Conservation (phyloP, 78 protist species). For the Cyanophora paradoxa region DNA sequence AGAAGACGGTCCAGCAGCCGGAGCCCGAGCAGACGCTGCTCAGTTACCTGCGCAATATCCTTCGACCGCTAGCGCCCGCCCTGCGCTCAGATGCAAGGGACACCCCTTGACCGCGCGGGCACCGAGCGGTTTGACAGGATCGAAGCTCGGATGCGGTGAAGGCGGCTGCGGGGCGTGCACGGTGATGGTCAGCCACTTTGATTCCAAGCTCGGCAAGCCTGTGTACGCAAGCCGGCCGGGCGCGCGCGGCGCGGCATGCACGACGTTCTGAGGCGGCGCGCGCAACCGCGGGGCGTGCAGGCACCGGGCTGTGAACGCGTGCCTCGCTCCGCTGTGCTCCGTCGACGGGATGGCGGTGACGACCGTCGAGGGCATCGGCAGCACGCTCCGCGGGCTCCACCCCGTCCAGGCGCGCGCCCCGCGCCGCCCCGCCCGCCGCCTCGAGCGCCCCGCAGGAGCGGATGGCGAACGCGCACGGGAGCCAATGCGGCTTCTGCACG, state of each 20-base stretch:
- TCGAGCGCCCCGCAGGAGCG: slow-evolving; percentile 43
- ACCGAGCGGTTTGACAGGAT: slow-evolving; percentile 74
- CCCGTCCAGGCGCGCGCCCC: slow-evolving; percentile 34
- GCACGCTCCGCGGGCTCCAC: background rate
- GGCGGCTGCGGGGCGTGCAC: slow-evolving; percentile 96
- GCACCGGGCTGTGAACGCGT: slow-evolving; percentile 64
- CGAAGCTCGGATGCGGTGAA: slow-evolving; percentile 87
- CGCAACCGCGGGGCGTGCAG: background rate
- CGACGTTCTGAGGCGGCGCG: background rate
- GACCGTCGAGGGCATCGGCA: slow-evolving; percentile 85
- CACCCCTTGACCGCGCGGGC: background rate
- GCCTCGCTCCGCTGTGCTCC: slow-evolving; percentile 69
- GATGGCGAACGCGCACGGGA: slow-evolving; percentile 54
- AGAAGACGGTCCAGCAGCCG: background rate
- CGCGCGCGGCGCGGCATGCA: too few species aligned
- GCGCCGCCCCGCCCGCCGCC: background rate
- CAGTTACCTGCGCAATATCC: background rate
- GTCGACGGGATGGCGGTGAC: slow-evolving; percentile 56
- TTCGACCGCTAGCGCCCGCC: too few species aligned
- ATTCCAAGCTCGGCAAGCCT: background rate
- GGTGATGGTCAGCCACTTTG: slow-evolving; percentile 58
- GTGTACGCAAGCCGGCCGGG: too few species aligned
- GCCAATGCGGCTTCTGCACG: slow-evolving; percentile 94
- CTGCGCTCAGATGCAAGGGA: too few species aligned
- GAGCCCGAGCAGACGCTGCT: background rate